phyloP scores from a whole-genome alignment of 2,329 filamentous ascomycete genomes.

The Penicillium sclerotiorum region DNA sequence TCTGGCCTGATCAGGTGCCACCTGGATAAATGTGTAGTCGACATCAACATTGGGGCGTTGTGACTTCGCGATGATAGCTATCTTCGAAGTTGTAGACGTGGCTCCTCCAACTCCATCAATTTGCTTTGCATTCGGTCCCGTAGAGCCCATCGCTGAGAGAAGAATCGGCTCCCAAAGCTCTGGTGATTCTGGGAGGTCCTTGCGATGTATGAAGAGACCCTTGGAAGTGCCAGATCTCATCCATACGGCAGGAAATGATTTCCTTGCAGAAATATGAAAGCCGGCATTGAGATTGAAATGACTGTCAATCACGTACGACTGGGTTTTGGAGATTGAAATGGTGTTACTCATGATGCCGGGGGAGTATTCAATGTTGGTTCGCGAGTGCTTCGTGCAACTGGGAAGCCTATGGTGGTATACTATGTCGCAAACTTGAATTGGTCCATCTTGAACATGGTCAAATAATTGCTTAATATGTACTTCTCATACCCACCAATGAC shows the following conservation, averaged over 20 bases:
- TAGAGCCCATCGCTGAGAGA: constrained; percentile 37
- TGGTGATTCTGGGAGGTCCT: constrained; percentile 31
- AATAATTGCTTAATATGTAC: too few species aligned
- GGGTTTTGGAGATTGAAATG: too few species aligned
- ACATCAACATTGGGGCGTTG: constrained; percentile 53
- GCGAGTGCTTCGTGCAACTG: too few species aligned
- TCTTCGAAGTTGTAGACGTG: constrained; percentile 67
- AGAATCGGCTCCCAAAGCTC: constrained; percentile 33
- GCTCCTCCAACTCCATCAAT: constrained; percentile 70
- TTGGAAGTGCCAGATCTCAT: constrained; percentile 29
- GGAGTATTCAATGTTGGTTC: too few species aligned
- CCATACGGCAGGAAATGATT: constrained; percentile 13
- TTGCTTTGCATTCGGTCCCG: constrained; percentile 52
- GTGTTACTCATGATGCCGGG: too few species aligned
- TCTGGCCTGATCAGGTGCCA: constrained; percentile 61
- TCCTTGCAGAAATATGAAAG: not conserved
- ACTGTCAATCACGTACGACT: too few species aligned
- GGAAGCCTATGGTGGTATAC: too few species aligned
- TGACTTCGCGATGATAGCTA: constrained; percentile 63
- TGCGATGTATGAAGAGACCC: constrained; percentile 42
- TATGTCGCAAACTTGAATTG: too few species aligned
- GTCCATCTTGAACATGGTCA: too few species aligned
- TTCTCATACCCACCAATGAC: too few species aligned
- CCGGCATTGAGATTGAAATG: too few species aligned
- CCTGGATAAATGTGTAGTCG: constrained; percentile 69